These are phyloP conservation scores for Fusarium humuli DNA, from an alignment of 2,329 filamentous ascomycete species.

Conservation along the genomic window DNA sequence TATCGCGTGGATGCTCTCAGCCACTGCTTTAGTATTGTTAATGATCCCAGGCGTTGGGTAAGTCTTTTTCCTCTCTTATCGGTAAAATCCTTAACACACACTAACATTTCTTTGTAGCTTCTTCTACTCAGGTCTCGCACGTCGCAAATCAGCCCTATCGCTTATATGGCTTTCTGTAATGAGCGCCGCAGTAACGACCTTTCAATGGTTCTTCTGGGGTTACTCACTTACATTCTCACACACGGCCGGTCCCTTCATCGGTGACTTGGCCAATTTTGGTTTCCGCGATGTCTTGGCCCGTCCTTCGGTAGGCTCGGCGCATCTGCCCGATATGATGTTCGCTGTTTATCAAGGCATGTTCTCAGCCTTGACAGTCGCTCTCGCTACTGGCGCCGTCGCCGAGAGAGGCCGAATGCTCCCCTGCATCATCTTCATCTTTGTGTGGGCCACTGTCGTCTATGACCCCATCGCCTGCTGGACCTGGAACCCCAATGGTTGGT, in stretches of 20 bases:
- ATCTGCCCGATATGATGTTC: conserved; percentile 85
- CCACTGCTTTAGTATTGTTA: conserved; percentile 85
- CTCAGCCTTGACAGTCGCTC: conserved; percentile 84
- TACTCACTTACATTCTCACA: conserved; percentile 87
- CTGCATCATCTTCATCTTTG: conserved; percentile 90
- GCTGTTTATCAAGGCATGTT: conserved; percentile 92
- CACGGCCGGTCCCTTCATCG: conserved; percentile 79
- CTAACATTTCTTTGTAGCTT: conserved; percentile 61
- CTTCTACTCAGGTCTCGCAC: conserved; percentile 92
- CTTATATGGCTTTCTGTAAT: conserved; percentile 93
- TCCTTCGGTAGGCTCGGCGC: conserved; percentile 78
- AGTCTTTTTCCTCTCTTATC: conserved; percentile 13
- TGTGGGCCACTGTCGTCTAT: conserved; percentile 91
- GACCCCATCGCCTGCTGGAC: conserved; percentile 96
- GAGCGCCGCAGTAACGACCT: conserved; percentile 83
- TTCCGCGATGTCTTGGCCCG: conserved; percentile 79
- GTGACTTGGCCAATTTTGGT: conserved; percentile 82
- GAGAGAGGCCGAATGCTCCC: conserved; percentile 90
- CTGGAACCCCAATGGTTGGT: conserved; percentile 88
- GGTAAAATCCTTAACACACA: conserved; percentile 6
- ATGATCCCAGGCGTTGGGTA: conserved; percentile 92
- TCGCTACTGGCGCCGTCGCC: conserved; percentile 85
- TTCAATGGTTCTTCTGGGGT: conserved; percentile 97
- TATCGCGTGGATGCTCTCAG: conserved; percentile 85
- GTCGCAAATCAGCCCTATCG: conserved; percentile 88